A percentile compares a stretch with the other conserved stretches of the same genome.
Evolutionary conservation across 495 filamentous ascomycete species (phyloP).

Genomic region (Aspergillus asperescens): DNA sequence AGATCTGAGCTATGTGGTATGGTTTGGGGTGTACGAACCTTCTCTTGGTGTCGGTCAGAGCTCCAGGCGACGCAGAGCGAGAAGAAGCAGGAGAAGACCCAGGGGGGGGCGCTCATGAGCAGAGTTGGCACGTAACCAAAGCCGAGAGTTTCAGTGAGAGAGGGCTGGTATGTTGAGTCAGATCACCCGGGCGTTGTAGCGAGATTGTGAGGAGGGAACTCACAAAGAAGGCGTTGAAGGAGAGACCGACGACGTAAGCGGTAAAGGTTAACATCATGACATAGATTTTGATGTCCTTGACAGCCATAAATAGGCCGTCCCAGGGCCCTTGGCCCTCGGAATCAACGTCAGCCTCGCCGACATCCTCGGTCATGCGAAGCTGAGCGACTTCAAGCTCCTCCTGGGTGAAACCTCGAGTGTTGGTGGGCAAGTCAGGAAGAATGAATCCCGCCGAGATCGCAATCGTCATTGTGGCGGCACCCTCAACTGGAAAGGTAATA

Average conservation of each 20-base stretch:
- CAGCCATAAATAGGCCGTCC: conserved; percentile 62
- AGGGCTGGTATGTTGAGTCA: conserved; percentile 50
- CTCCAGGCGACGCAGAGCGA: conserved; percentile 70
- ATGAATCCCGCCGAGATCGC: conserved; percentile 48
- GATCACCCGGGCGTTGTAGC: conserved; percentile 5
- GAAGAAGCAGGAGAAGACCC: conserved; percentile 64
- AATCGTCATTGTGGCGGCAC: conserved; percentile 29
- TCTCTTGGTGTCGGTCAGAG: conserved; percentile 72
- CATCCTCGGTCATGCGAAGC: conserved; percentile 69
- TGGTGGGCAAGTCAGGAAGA: conserved; percentile 70
- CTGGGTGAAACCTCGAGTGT: conserved; percentile 62
- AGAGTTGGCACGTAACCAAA: conserved; percentile 62
- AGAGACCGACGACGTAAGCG: conserved; percentile 31
- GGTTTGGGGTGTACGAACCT: conserved; percentile 15
- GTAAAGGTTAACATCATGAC: conserved; percentile 51
- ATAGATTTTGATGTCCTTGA: conserved; percentile 66
- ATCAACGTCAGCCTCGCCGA: conserved; percentile 65
- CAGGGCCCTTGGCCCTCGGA: conserved; percentile 56
- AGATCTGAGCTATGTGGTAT: not conserved
- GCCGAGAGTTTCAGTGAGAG: conserved; percentile 68
- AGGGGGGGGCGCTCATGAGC: conserved; percentile 72
- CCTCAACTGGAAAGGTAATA: conserved; percentile 25
- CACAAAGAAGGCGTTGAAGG: conserved; percentile 36
- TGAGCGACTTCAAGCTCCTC: conserved; percentile 62
- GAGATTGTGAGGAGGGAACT: conserved; percentile 1